Evolutionary conservation across 495 filamentous ascomycete genomes (phyloP).

Genomic region (Neurospora terricola): DNA sequence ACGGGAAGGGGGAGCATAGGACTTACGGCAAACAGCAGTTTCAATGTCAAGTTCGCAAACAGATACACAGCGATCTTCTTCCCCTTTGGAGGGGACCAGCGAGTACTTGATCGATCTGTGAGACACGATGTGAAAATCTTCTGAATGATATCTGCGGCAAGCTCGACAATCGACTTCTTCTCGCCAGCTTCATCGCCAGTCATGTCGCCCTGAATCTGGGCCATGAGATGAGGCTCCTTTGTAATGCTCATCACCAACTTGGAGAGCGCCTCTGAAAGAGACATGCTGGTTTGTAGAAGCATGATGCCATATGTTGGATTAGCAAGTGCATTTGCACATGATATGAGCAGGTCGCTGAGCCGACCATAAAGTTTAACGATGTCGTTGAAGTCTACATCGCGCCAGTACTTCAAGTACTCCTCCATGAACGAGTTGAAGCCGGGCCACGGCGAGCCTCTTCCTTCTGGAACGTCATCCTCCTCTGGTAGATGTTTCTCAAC

Average conservation of each 20-base stretch:
- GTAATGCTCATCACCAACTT: constrained; percentile 74
- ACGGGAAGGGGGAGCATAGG: background rate
- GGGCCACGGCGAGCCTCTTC: constrained; percentile 54
- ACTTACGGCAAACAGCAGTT: constrained; percentile 71
- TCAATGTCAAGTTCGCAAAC: constrained; percentile 84
- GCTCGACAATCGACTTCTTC: constrained; percentile 68
- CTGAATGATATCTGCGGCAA: constrained; percentile 76
- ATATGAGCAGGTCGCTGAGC: constrained; percentile 60
- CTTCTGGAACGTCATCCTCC: constrained; percentile 37
- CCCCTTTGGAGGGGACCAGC: constrained; percentile 55
- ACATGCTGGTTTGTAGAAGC: constrained; percentile 66
- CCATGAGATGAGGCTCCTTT: constrained; percentile 59
- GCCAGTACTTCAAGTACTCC: constrained; percentile 67
- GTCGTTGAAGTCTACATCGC: constrained; percentile 66
- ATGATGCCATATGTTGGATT: constrained; percentile 69
- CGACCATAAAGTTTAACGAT: constrained; percentile 63
- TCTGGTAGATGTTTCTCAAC: constrained; percentile 48
- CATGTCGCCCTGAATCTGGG: constrained; percentile 39
- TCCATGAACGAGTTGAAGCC: constrained; percentile 68
- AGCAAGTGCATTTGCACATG: constrained; percentile 70
- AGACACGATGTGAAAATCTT: constrained; percentile 87
- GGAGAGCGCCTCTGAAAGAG: constrained; percentile 64
- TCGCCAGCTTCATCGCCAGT: constrained; percentile 46
- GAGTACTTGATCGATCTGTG: constrained; percentile 61
- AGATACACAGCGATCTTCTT: constrained; percentile 82